Conservation (phyloP, 2,329 filamentous ascomycete species). For the Calycina marina region DNA sequence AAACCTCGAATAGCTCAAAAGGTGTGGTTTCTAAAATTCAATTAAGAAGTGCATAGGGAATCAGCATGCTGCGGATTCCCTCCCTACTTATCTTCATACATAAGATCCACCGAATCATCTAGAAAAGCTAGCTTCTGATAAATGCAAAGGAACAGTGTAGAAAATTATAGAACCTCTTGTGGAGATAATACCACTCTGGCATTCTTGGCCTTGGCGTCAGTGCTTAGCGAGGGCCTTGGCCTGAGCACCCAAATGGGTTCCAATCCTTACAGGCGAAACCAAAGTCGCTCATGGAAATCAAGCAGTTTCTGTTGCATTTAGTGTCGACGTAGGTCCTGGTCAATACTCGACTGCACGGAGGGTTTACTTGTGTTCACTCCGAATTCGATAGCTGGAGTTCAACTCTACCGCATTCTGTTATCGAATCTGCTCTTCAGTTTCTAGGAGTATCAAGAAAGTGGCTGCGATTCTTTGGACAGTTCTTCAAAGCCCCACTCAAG, state of each 20-base stretch:
- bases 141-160: no score
- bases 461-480: slow-evolving; percentile 43
- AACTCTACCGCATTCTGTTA: slow-evolving; percentile 43
- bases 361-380: slow-evolving; percentile 40
- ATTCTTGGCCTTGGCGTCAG: no score
- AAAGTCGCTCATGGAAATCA: slow-evolving; percentile 30
- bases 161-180: no score
- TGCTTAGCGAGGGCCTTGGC: no score
- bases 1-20: no score
- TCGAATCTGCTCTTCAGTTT: slow-evolving; percentile 39
- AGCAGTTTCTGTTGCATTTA: slow-evolving; percentile 42
- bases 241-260: slow-evolving; percentile 59
- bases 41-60: no score
- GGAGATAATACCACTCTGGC: no score
- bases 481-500: slow-evolving; percentile 43
- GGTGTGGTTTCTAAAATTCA: no score
- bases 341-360: slow-evolving; percentile 31
- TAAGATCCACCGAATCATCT: no score
- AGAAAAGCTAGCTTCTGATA: no score
- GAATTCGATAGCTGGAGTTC: slow-evolving; percentile 44
- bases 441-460: slow-evolving; percentile 43
- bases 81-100: no score
- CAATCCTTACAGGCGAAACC: slow-evolving; percentile 70
- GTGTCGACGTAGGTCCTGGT: slow-evolving; percentile 40
- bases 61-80: no score